A percentile compares a stretch with the other conserved stretches of the same genome.
Evolutionary conservation across 306 rosid genomes (phyloP).

Genomic region (Canavalia ensiformis): DNA sequence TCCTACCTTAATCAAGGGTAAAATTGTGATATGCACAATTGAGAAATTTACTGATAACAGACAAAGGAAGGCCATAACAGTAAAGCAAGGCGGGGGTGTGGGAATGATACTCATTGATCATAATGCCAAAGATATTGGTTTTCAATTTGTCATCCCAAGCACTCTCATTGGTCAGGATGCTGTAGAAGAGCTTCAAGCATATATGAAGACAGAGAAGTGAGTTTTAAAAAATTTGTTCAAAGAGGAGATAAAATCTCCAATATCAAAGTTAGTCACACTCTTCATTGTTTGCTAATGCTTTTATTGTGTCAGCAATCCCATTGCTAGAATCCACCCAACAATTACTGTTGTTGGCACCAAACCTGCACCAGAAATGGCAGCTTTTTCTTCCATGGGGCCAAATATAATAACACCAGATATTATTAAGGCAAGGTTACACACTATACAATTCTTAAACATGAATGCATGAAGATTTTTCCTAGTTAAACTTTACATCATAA

Average conservation of each 20-base stretch:
- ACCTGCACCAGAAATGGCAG: slow-evolving; percentile 76
- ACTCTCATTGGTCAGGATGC: slow-evolving; percentile 70
- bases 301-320: slow-evolving; percentile 59
- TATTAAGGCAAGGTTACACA: slow-evolving; percentile 61
- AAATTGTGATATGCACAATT: slow-evolving; percentile 70
- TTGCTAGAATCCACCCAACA: slow-evolving; percentile 63
- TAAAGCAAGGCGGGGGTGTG: slow-evolving; percentile 72
- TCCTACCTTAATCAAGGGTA: slow-evolving; percentile 62
- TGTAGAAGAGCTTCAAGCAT: slow-evolving; percentile 69
- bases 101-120: slow-evolving; percentile 81
- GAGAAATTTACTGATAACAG: slow-evolving; percentile 58
- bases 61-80: slow-evolving; percentile 46
- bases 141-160: slow-evolving; percentile 69
- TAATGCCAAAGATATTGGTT: slow-evolving; percentile 63
- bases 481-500: slow-evolving; percentile 26
- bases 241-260: neutral
- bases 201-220: slow-evolving; percentile 63
- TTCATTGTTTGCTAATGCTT: slow-evolving; percentile 31
- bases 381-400: slow-evolving; percentile 76
- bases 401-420: slow-evolving; percentile 72
- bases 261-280: slow-evolving; percentile 8
- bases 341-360: slow-evolving; percentile 55
- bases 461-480: neutral
- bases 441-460: neutral
- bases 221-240: slow-evolving; percentile 43